Conservation (phyloP, 176 grass and related monocot genomes). For the Tillandsia leiboldiana region DNA sequence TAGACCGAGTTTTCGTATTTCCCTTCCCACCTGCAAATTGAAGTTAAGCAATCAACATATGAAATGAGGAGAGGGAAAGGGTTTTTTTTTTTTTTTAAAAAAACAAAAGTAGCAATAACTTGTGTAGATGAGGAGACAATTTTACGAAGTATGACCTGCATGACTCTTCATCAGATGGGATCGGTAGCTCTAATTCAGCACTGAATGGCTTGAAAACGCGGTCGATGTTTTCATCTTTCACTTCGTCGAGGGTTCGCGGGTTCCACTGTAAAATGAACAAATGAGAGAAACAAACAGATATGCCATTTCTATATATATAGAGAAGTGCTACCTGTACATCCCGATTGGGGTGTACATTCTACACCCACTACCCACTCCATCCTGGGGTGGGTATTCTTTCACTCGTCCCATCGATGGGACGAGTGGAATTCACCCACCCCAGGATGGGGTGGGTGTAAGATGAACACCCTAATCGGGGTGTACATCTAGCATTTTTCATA, state of each 20-base stretch:
- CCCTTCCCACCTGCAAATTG: conserved; percentile 58
- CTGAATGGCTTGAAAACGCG: conserved; percentile 58
- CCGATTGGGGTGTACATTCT: too few species aligned
- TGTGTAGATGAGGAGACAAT: not conserved
- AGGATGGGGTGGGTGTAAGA: too few species aligned
- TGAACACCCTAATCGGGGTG: too few species aligned
- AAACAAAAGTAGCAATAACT: conserved; percentile 1
- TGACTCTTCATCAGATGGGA: conserved; percentile 54
- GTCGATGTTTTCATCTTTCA: conserved; percentile 54
- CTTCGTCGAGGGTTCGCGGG: conserved; percentile 49
- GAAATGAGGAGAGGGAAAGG: not conserved
- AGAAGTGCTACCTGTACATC: too few species aligned
- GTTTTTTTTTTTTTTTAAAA: not conserved
- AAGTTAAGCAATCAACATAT: conserved; percentile 10
- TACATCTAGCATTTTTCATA: too few species aligned
- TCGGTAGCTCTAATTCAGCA: conserved; percentile 56
- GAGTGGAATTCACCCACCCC: too few species aligned
- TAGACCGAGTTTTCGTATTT: conserved; percentile 73
- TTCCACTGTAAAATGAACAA: conserved; percentile 44
- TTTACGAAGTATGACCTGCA: conserved; percentile 33
- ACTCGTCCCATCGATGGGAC: too few species aligned
- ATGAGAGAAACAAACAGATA: not conserved
- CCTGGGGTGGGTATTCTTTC: too few species aligned
- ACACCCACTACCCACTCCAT: too few species aligned
- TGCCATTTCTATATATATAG: not conserved